These are phyloP conservation scores for Penicillium psychrofluorescens DNA, from an alignment of 495 filamentous ascomycete species.

Conservation along the genomic window DNA sequence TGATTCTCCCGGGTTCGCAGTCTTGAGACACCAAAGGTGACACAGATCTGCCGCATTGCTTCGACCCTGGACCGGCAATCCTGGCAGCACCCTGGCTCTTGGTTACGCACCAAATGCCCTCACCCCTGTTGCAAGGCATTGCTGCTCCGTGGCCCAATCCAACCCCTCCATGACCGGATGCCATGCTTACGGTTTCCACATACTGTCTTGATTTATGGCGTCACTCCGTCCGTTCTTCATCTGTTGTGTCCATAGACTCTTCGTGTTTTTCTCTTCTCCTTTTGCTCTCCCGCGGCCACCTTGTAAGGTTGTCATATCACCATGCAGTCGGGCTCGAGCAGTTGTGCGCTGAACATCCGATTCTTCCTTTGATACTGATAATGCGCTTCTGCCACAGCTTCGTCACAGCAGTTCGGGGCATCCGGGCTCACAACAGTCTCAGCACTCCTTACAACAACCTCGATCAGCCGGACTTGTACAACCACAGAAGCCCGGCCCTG, in stretches of 20 bases:
- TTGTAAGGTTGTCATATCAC: constrained; percentile 18
- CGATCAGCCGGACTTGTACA: constrained; percentile 52
- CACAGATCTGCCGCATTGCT: constrained; percentile 16
- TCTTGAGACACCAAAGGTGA: constrained; percentile 10
- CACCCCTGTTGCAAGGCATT: constrained; percentile 1
- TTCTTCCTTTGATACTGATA: constrained; percentile 16
- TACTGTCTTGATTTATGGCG: constrained; percentile 1
- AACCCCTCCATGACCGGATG: neutral
- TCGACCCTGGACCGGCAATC: constrained; percentile 16
- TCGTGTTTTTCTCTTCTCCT: constrained; percentile 9
- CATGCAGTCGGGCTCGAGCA: constrained; percentile 1
- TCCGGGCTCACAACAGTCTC: constrained; percentile 27
- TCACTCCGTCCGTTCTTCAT: constrained; percentile 4
- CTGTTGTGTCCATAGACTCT: constrained; percentile 3
- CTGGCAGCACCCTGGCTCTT: constrained; percentile 15
- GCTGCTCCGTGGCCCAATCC: constrained; percentile 14
- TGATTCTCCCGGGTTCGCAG: constrained; percentile 11
- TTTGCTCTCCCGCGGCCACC: constrained; percentile 8
- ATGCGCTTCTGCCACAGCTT: constrained; percentile 20
- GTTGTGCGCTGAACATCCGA: neutral
- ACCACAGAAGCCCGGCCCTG: constrained; percentile 52
- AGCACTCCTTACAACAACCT: constrained; percentile 43
- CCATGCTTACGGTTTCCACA: neutral
- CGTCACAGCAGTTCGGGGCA: constrained; percentile 24
- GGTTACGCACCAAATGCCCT: constrained; percentile 9